Conservation (phyloP, 2,329 filamentous ascomycete species). For the Rhynchosporium agropyri region DNA sequence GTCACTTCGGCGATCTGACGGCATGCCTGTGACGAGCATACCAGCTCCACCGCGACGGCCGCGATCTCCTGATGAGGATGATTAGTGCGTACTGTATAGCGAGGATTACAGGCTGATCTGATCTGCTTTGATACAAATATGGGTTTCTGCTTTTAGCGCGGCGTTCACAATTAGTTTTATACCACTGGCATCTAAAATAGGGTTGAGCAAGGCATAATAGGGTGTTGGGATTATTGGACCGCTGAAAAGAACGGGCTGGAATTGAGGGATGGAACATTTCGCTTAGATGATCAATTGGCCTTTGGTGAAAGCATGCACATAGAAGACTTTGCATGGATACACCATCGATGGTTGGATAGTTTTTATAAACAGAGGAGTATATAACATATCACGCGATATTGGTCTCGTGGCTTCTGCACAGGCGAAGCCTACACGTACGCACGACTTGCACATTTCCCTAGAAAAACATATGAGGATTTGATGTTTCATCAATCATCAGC, state of each 20-base stretch:
- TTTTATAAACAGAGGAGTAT: neutral
- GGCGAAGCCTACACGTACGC: constrained; percentile 6
- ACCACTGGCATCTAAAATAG: constrained; percentile 12
- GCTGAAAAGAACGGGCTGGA: neutral
- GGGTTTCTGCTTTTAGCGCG: constrained; percentile 16
- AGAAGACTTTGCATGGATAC: constrained; percentile 6
- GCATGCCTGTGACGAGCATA: constrained; percentile 36
- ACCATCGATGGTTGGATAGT: too few relatives aligned
- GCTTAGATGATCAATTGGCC: constrained; percentile 4
- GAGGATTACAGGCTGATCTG: neutral
- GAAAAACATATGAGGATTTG: constrained; percentile 15
- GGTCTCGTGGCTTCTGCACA: neutral
- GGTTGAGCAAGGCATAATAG: constrained; percentile 4
- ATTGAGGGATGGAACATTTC: neutral
- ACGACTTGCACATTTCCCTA: constrained; percentile 12
- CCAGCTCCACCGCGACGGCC: constrained; percentile 39
- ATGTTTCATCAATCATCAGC: neutral
- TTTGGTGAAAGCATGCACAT: neutral
- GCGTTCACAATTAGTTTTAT: constrained; percentile 10
- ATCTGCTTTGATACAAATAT: neutral
- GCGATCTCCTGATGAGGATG: constrained; percentile 28
- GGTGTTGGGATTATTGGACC: neutral
- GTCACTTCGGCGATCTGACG: constrained; percentile 29
- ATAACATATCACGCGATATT: constrained; percentile 1
- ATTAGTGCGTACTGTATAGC: neutral